Evolutionary conservation across 164 flowering plant genomes (phyloP).

Genomic region (Pachysandra terminalis): DNA sequence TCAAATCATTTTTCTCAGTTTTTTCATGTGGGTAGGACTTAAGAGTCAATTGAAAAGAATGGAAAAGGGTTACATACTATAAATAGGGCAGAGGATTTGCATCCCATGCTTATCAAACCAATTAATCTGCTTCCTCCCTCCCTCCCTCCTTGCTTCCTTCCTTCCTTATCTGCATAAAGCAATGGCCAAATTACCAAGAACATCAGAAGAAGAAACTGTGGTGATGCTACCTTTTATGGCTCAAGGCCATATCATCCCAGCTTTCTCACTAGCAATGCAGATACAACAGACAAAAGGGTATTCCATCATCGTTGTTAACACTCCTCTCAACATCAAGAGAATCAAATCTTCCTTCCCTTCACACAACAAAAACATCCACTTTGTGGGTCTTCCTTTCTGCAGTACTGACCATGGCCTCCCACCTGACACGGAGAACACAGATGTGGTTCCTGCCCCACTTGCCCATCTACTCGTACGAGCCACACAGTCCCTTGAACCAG

Average conservation of each 20-base stretch:
- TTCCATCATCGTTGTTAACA: constrained; percentile 10
- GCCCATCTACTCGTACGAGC: constrained; percentile 6
- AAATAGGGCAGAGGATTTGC: too few relatives aligned
- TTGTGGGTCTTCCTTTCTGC: constrained; percentile 20
- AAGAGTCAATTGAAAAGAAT: too few relatives aligned
- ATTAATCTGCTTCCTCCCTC: too few relatives aligned
- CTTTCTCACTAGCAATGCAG: constrained; percentile 10
- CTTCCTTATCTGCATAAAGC: too few relatives aligned
- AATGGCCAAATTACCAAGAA: too few relatives aligned
- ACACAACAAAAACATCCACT: constrained; percentile 8
- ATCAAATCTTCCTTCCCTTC: constrained; percentile 14
- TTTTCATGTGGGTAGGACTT: too few relatives aligned
- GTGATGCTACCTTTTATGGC: constrained; percentile 18
- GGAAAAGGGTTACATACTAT: too few relatives aligned
- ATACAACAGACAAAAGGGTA: neutral
- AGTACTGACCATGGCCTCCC: constrained; percentile 21
- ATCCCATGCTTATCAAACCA: too few relatives aligned
- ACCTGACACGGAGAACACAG: constrained; percentile 13
- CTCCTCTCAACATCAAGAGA: constrained; percentile 18
- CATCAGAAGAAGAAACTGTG: neutral
- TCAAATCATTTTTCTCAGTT: too few relatives aligned
- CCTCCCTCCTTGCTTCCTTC: too few relatives aligned
- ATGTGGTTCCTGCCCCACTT: constrained; percentile 11
- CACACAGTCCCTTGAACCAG: constrained; percentile 10
- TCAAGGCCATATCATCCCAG: constrained; percentile 20